Evolutionary conservation across 371 early-diverging fungal species (phyloP), one percentile per base, ranked within the genome.

Genomic region (Mycotypha africana): DNA sequence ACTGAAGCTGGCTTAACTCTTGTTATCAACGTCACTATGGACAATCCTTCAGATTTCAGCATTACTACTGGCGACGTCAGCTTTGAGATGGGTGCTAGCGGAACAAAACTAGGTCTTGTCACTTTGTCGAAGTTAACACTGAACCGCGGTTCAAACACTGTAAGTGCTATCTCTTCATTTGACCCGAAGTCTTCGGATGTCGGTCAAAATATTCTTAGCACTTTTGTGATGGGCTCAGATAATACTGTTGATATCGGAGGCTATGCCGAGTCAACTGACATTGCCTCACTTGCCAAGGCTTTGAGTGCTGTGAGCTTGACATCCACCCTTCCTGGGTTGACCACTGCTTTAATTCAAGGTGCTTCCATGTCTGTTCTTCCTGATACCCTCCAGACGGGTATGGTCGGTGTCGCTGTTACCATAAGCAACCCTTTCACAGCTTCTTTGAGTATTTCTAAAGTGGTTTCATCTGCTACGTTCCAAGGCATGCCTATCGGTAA

Each of bases 351-450:
- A 43, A 50, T 81, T 26, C 75, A 69, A 33, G 53, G 65, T 22
- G 59, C 74, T 22, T 47, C 66, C 2, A 41, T 80, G 40, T 47
- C 55, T 15, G 72, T 80, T 23, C 42, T 66, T 20, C 55, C 62
- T 12, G 60, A 70, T 19, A 67, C 76, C 2, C 45, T 65, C n/a
- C 43, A 43, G 15, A 67, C 67, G 14, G 65, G 73, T 21, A 32
- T 73, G 26, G 78, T 78, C 19, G 55, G 60, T 34, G 69, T 76
- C 19, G 57, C 68, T 20, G 78, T 80, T 42, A 58, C 66, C 0
- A 65, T 77, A 47, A 66, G 70, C 49, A 73, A 80, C 40, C 81
- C 81, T 19, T 80, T 80, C 54, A 62, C 67, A 14, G 74, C 78
- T 40, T 57, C 64, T 4, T 53, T 80, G 50, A 54, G 47, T 12